A percentile compares a stretch with the other conserved stretches of the same genome.
phyloP scores from a whole-genome alignment of 768 basidiomycete species.

The Trametes elegans region DNA sequence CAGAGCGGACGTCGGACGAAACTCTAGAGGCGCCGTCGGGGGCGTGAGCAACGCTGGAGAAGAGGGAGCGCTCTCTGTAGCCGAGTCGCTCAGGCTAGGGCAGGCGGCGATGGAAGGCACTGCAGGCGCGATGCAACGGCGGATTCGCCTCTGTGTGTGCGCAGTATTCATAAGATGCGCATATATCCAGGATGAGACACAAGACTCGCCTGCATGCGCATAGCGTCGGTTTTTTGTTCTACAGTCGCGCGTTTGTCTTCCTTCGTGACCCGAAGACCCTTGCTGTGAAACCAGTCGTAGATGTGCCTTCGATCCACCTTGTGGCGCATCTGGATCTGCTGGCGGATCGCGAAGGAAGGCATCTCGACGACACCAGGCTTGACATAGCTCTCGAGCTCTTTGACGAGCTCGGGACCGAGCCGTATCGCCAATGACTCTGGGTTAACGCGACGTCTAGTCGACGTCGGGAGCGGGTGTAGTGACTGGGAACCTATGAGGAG shows the following conservation, averaged over 20 bases:
- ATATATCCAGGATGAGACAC: not conserved
- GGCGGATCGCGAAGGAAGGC: constrained; percentile 70
- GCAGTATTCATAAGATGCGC: not conserved
- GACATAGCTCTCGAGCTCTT: constrained; percentile 72
- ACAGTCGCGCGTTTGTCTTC: constrained; percentile 25
- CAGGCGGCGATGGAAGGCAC: not conserved
- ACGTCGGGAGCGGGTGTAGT: constrained; percentile 4
- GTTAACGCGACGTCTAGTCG: constrained; percentile 49
- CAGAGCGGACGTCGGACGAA: not conserved
- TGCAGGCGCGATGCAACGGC: constrained; percentile 7
- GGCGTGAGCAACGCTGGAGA: constrained; percentile 2
- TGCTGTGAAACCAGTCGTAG: constrained; percentile 75
- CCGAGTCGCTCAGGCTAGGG: not conserved
- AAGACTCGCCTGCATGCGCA: constrained; percentile 16
- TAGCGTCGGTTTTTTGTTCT: constrained; percentile 10
- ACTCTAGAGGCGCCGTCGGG: not conserved
- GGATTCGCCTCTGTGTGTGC: constrained; percentile 3
- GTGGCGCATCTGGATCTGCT: constrained; percentile 69
- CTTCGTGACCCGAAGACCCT: constrained; percentile 36
- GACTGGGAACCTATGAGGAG: constrained; percentile 1
- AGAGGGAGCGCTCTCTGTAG: constrained; percentile 1
- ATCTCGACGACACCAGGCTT: constrained; percentile 67
- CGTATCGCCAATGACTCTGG: constrained; percentile 67
- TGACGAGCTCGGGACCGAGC: constrained; percentile 62
- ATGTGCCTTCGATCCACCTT: constrained; percentile 70